Percentiles rank a stretch among this genome's conserved stretches.
These are phyloP conservation scores for Populus tremula DNA, from an alignment of 345 rosid species.

Conservation along the genomic window DNA sequence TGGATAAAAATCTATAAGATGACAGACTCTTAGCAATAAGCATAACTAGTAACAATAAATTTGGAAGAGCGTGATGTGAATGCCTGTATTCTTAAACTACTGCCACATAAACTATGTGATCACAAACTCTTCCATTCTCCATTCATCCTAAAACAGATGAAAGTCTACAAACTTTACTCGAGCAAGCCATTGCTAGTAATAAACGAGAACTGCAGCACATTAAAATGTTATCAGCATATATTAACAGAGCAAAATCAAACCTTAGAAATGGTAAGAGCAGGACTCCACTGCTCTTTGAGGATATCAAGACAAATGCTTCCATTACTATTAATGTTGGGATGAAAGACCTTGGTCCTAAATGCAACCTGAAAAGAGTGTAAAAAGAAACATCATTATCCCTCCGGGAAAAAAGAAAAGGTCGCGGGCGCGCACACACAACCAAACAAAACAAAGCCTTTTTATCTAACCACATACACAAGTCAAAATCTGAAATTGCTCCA, in stretches of 20 bases:
- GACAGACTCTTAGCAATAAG: not conserved
- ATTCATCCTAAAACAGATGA: not conserved
- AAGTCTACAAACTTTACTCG: not conserved
- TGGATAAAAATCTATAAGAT: not conserved
- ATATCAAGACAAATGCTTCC: slow-evolving; percentile 50
- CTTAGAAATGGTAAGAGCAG: slow-evolving; percentile 52
- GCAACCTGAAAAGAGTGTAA: slow-evolving; percentile 27
- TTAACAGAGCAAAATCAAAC: slow-evolving; percentile 7
- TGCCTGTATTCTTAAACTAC: not conserved
- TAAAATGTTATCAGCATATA: not conserved
- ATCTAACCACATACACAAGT: not conserved
- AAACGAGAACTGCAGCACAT: not conserved
- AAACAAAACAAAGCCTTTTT: not conserved
- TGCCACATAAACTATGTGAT: not conserved
- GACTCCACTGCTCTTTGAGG: slow-evolving; percentile 52
- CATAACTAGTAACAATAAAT: not conserved
- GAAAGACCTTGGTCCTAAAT: slow-evolving; percentile 42
- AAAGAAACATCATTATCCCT: not conserved
- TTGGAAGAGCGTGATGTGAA: not conserved
- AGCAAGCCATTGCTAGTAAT: not conserved
- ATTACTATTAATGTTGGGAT: slow-evolving; percentile 44
- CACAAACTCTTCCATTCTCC: not conserved
- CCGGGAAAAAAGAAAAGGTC: not conserved
- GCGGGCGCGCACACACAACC: not conserved
- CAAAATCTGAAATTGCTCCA: not conserved